phyloP scores from a whole-genome alignment of 2,329 filamentous ascomycete species.

The Parafenestella ontariensis region DNA sequence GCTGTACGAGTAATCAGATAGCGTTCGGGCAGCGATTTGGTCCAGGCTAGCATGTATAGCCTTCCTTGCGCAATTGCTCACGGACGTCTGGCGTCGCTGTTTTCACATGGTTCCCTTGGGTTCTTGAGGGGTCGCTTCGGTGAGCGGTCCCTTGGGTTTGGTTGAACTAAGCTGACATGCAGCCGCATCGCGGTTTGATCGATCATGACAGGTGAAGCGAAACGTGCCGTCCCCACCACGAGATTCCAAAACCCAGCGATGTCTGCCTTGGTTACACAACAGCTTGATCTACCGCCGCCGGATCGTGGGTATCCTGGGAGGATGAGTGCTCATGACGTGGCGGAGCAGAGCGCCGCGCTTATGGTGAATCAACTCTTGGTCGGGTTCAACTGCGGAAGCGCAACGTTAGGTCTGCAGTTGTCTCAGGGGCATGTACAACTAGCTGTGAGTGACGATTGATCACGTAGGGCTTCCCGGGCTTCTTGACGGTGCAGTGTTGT shows the following conservation, averaged over 20 bases:
- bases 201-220: slow-evolving; percentile 25
- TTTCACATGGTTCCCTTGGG: slow-evolving; percentile 14
- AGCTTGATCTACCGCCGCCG: slow-evolving; percentile 15
- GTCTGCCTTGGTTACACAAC: slow-evolving; percentile 8
- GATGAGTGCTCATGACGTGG: neutral
- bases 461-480: neutral
- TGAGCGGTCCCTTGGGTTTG: slow-evolving; percentile 10
- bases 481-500: neutral
- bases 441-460: too few species aligned
- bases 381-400: slow-evolving; percentile 6
- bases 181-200: slow-evolving; percentile 14
- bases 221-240: slow-evolving; percentile 10
- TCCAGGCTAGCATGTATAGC: slow-evolving; percentile 7
- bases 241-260: slow-evolving; percentile 1
- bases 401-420: slow-evolving; percentile 1
- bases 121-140: slow-evolving; percentile 1
- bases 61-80: slow-evolving; percentile 34
- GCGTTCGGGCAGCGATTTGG: slow-evolving; percentile 6
- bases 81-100: slow-evolving; percentile 13
- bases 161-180: slow-evolving; percentile 20
- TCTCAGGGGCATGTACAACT: slow-evolving; percentile 8
- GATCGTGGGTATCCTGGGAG: slow-evolving; percentile 6
- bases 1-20: too few species aligned
- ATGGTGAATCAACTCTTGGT: slow-evolving; percentile 2
- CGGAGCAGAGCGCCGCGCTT: neutral